Evolutionary conservation across 129 eudicot species (phyloP).

Genomic region (Chrysanthemum seticuspe): DNA sequence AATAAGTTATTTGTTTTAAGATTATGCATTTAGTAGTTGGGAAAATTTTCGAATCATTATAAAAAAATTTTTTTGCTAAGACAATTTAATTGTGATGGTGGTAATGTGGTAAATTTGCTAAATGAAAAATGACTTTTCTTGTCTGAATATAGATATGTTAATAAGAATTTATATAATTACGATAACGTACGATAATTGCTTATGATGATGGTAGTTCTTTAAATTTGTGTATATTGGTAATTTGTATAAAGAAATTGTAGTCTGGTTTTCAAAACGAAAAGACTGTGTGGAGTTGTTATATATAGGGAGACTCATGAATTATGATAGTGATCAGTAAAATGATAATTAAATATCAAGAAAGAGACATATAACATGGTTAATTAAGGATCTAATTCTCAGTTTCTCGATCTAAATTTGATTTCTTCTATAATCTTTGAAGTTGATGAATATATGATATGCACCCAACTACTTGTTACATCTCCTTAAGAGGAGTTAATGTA

Average conservation of each 20-base stretch:
- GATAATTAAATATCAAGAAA: neutral
- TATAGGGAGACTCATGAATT: neutral
- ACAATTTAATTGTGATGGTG: too few species aligned
- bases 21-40: too few species aligned
- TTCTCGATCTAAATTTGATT: neutral
- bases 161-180: neutral
- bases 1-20: too few species aligned
- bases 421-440: neutral
- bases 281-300: neutral
- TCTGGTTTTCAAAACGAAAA: too few species aligned
- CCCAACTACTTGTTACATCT: too few species aligned
- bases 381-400: neutral
- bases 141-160: neutral
- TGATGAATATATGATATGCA: neutral
- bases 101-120: too few species aligned
- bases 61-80: too few species aligned
- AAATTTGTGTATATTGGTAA: neutral
- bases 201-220: neutral
- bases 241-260: too few species aligned
- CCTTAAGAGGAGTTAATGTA: too few species aligned
- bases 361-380: neutral
- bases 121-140: neutral
- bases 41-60: too few species aligned
- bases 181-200: neutral
- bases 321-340: neutral